Evolutionary conservation across 345 rosid species (phyloP).

Genomic region (Eucalyptus guilfoylei): DNA sequence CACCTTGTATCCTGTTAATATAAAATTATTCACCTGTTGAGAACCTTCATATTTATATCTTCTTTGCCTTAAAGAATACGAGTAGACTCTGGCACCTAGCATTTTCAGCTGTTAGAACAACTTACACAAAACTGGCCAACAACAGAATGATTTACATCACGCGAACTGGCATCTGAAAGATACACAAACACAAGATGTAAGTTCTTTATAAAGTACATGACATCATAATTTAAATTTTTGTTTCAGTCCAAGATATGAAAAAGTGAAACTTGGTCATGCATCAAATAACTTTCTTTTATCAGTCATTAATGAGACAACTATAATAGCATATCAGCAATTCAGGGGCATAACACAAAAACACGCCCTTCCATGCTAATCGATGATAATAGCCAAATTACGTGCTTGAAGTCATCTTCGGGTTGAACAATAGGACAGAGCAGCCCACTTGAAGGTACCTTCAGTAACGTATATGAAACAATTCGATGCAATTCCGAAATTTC

Average conservation of each 20-base stretch:
- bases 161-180: neutral
- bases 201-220: neutral
- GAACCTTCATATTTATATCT: neutral
- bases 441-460: neutral
- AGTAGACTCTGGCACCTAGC: neutral
- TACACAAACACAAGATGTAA: neutral
- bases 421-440: neutral
- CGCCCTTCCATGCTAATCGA: neutral
- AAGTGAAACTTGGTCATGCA: neutral
- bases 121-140: neutral
- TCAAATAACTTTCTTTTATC: neutral
- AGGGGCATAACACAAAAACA: neutral
- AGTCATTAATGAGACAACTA: neutral
- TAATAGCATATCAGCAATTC: neutral
- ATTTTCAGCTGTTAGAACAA: neutral
- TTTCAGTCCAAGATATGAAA: neutral
- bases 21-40: neutral
- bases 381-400: neutral
- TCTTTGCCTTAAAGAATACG: neutral
- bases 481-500: neutral
- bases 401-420: neutral
- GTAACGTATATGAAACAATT: neutral
- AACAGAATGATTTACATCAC: neutral
- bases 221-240: neutral
- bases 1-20: neutral